Percentiles rank a stretch among this genome's conserved stretches.
These are phyloP conservation scores for Globisporangium echinulatum DNA, from an alignment of 352 stramenopile genomes.

Conservation along the genomic window DNA sequence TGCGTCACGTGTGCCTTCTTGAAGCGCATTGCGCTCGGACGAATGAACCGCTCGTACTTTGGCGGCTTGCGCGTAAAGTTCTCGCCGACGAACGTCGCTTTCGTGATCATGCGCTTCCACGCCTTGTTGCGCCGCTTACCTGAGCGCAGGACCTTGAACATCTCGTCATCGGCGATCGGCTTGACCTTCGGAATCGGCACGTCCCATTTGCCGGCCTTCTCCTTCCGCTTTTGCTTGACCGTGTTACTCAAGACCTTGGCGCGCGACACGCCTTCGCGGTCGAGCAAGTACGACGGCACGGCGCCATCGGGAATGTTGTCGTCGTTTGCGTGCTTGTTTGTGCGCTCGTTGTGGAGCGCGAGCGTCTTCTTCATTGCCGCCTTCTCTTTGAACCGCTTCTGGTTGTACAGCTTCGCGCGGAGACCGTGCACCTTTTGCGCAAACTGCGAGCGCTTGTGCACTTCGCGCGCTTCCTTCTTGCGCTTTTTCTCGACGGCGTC, in stretches of 20 bases:
- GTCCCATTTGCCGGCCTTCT: conserved; percentile 99
- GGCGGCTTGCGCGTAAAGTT: conserved; percentile 99
- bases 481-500: conserved; percentile 95
- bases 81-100: conserved; percentile 98
- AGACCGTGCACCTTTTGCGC: conserved; percentile 98
- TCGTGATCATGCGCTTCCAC: conserved; percentile 89
- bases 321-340: conserved; percentile 98
- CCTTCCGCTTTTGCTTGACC: conserved; percentile 99
- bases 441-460: conserved; percentile 96
- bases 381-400: conserved; percentile 99
- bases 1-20: conserved; percentile 99
- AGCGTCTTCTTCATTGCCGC: conserved; percentile 99
- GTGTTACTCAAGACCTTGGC: conserved; percentile 99
- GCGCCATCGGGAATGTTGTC: conserved; percentile 95
- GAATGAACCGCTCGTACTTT: conserved; percentile 99
- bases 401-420: conserved; percentile 98
- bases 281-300: conserved; percentile 98
- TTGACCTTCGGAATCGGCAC: conserved; percentile 98
- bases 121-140: conserved; percentile 95
- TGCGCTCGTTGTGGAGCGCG: conserved; percentile 97
- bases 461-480: conserved; percentile 98
- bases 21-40: conserved; percentile 97
- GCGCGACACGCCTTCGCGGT: conserved; percentile 97
- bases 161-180: conserved; percentile 99
- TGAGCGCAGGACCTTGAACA: conserved; percentile 99